Percentiles rank a stretch among this genome's conserved stretches.
Evolutionary conservation across 108 stramenopile species (phyloP).

Genomic region (Pseudonitzschia multiseries): DNA sequence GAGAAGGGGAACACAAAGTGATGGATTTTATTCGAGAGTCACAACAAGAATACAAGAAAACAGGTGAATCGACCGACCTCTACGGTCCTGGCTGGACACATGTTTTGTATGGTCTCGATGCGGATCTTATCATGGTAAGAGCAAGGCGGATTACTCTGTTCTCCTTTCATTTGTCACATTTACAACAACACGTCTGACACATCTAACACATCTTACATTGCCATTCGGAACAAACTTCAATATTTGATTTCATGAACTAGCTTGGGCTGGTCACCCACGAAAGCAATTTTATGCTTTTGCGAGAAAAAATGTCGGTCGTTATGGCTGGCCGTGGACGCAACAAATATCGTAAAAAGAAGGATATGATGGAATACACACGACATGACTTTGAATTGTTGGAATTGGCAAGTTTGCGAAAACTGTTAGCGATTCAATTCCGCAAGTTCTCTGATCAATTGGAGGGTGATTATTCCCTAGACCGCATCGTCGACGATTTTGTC

Average conservation of each 20-base stretch:
- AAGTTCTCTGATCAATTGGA: slow-evolving; percentile 60
- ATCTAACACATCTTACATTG: neutral
- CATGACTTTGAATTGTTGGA: slow-evolving; percentile 96
- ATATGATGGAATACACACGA: slow-evolving; percentile 88
- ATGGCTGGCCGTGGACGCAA: slow-evolving; percentile 86
- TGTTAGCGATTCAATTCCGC: slow-evolving; percentile 91
- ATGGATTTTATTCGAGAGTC: slow-evolving; percentile 94
- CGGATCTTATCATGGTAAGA: slow-evolving; percentile 97
- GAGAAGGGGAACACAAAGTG: slow-evolving; percentile 98
- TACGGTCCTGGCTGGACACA: slow-evolving; percentile 76
- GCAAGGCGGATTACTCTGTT: neutral
- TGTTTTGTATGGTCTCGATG: slow-evolving; percentile 97
- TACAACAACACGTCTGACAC: neutral
- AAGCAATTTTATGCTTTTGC: slow-evolving; percentile 91
- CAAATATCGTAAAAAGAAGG: slow-evolving; percentile 90
- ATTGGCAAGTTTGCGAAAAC: slow-evolving; percentile 75
- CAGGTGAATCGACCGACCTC: slow-evolving; percentile 9
- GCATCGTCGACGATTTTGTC: slow-evolving; percentile 97
- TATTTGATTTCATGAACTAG: neutral
- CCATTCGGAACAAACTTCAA: neutral
- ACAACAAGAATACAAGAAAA: slow-evolving; percentile 43
- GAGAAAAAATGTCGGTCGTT: slow-evolving; percentile 96
- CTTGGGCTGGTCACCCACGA: slow-evolving; percentile 94
- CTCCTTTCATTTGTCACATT: neutral
- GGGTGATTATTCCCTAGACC: slow-evolving; percentile 69